A percentile compares a stretch with the other conserved stretches of the same genome.
Evolutionary conservation across 805 yeast genomes (phyloP).

Genomic region (Metschnikowia orientalis): DNA sequence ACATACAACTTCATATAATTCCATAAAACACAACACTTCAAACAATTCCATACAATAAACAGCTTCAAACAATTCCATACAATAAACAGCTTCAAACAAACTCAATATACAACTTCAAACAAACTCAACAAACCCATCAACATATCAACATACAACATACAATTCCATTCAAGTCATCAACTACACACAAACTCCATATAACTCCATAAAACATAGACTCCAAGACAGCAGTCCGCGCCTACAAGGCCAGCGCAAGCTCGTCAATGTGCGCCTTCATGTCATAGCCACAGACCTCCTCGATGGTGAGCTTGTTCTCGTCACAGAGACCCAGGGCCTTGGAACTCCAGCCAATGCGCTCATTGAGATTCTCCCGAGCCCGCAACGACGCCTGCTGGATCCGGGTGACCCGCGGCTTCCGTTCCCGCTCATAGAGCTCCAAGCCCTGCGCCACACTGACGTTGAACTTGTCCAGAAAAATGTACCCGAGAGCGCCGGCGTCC

Average conservation of each 20-base stretch:
- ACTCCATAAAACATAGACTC: too few relatives aligned
- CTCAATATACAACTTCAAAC: not conserved
- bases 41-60: too few relatives aligned
- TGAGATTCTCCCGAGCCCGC: constrained; percentile 28
- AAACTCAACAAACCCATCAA: not conserved
- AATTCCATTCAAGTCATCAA: too few relatives aligned
- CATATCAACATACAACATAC: too few relatives aligned
- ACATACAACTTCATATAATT: too few relatives aligned
- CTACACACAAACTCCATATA: too few relatives aligned
- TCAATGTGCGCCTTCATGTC: constrained; percentile 25
- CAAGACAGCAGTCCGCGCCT: too few relatives aligned
- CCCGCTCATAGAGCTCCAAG: constrained; percentile 21
- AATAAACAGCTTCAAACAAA: too few relatives aligned
- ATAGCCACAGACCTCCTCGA: constrained; percentile 29
- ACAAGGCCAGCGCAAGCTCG: constrained; percentile 3
- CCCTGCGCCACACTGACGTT: constrained; percentile 20
- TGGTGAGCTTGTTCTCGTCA: constrained; percentile 21
- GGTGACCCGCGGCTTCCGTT: constrained; percentile 26
- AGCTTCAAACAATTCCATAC: too few relatives aligned
- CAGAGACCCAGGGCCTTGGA: constrained; percentile 15
- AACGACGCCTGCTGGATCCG: constrained; percentile 28
- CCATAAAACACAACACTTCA: too few relatives aligned
- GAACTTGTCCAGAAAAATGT: constrained; percentile 24
- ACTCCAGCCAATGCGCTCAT: constrained; percentile 30
- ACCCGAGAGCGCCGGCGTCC: constrained; percentile 20